A percentile compares a stretch with the other conserved stretches of the same genome.
These are phyloP conservation scores for Curvularia hawaiiensis DNA, from an alignment of 2,329 filamentous ascomycete species.

Conservation along the genomic window DNA sequence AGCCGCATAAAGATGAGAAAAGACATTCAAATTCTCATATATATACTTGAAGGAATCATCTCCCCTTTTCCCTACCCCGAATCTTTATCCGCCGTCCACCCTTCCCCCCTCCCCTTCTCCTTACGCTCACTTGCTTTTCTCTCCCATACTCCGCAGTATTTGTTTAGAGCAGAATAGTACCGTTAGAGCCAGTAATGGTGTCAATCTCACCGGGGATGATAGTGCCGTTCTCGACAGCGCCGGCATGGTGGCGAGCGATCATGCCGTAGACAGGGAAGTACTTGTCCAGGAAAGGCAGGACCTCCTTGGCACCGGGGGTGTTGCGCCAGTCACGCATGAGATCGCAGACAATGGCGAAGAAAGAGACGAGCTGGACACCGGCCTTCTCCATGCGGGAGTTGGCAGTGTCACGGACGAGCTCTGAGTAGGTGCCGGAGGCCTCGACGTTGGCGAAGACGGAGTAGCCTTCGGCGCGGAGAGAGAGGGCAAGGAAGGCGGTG, in stretches of 20 bases:
- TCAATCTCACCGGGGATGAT: conserved; percentile 60
- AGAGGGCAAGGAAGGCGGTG: conserved; percentile 75
- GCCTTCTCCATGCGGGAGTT: conserved; percentile 71
- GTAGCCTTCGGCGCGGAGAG: conserved; percentile 72
- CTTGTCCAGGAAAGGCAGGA: conserved; percentile 68
- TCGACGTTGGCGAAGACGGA: conserved; percentile 76
- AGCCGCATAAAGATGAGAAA: not conserved
- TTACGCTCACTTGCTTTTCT: too few species aligned
- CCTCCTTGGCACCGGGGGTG: conserved; percentile 56
- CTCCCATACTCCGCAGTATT: too few species aligned
- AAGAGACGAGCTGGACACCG: conserved; percentile 66
- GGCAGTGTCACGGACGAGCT: conserved; percentile 65
- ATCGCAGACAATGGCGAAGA: conserved; percentile 69
- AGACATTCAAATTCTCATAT: not conserved
- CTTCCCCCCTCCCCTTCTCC: not conserved
- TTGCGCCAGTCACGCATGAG: conserved; percentile 74
- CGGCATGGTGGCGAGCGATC: conserved; percentile 65
- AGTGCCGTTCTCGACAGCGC: conserved; percentile 65
- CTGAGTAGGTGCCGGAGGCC: conserved; percentile 69
- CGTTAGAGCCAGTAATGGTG: conserved; percentile 29
- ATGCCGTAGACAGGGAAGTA: conserved; percentile 70
- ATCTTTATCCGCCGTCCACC: not conserved
- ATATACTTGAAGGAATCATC: not conserved
- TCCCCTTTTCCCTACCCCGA: not conserved
- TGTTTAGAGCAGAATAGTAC: conserved; percentile 19